Percentiles rank a stretch among this genome's conserved stretches.
These are phyloP conservation scores for Purpureocillium takamizusanense DNA, from an alignment of 2,329 filamentous ascomycete species.

Conservation along the genomic window DNA sequence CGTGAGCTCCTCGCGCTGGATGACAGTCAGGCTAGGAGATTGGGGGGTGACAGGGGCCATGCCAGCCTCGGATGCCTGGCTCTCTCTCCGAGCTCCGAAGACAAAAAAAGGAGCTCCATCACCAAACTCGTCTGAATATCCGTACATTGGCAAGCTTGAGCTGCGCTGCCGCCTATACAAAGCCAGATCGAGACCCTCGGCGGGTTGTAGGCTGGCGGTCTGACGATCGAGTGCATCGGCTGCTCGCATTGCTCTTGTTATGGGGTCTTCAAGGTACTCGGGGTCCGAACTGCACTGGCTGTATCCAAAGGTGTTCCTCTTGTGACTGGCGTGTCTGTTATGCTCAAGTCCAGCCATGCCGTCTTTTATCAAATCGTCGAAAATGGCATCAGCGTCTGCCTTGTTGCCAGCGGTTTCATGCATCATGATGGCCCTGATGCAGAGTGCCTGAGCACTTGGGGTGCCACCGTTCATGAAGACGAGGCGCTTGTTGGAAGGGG, in stretches of 20 bases:
- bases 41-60: constrained; percentile 9
- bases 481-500: constrained; percentile 37
- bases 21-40: constrained; percentile 18
- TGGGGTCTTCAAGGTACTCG: constrained; percentile 34
- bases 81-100: constrained; percentile 28
- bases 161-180: constrained; percentile 31
- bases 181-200: constrained; percentile 38
- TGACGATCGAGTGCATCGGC: constrained; percentile 48
- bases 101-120: constrained; percentile 38
- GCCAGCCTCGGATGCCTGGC: constrained; percentile 7
- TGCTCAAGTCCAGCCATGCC: constrained; percentile 32
- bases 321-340: constrained; percentile 11
- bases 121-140: constrained; percentile 31
- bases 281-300: background rate
- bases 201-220: constrained; percentile 44
- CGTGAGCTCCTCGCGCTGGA: constrained; percentile 16
- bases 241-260: constrained; percentile 46
- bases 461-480: constrained; percentile 55
- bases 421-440: constrained; percentile 44
- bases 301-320: constrained; percentile 4
- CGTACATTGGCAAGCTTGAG: constrained; percentile 39
- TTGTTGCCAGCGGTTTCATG: constrained; percentile 41
- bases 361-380: constrained; percentile 39
- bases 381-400: constrained; percentile 39
- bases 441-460: constrained; percentile 42